Evolutionary conservation across 2,329 filamentous ascomycete species (phyloP), one percentile per base, ranked within the genome.

Genomic region (Botrytis sinoallii): DNA sequence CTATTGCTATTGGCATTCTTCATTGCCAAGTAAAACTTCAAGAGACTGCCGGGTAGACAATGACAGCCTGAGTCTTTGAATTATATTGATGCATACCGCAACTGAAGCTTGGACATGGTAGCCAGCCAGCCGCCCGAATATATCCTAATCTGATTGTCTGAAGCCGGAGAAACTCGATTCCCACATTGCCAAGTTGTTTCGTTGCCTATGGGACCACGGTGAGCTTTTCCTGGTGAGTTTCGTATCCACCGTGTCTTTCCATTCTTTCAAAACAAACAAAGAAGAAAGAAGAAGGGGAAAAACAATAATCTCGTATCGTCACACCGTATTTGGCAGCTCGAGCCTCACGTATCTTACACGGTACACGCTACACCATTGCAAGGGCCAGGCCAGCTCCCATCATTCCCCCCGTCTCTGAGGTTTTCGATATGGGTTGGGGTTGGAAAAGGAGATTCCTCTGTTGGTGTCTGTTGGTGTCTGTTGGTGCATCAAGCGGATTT

Each of bases 281-380:
- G 48, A 46, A 46, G 16, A 20, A 44, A 44, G 42, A 46, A 18
- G 42, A 44, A 60, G 40, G 14, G 22, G 32, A 6, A 12, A 38
- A 61, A 25, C 14, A 63, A n/a, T 42, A 63, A n/a, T 42, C 22
- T 18, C n/a, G n/a, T n/a, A 63, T 42, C 35, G 5, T 40, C 25
- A 63, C 60, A 63, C 60, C 60, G 60, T n/a, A 63, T 63, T 25
- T n/a, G 60, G 38, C 22, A 63, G 25, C 35, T 63, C 38, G 60
- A 63, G 38, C 38, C 35, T 42, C 38, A 63, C 38, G 7, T 25
- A n/a, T 32, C 35, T 14, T n/a, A 16, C 48, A 55, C 22, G 5
- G 5, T 7, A n/a, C 5, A 61, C 25, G 59, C 22, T 16, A 29
- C 35, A 40, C 60, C 22, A 63, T 42, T 18, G 6, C 59, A 61